Percentiles rank a stretch among this genome's conserved stretches.
These are phyloP conservation scores for Colletotrichum siamense DNA, from an alignment of 2,329 filamentous ascomycete genomes.

Conservation along the genomic window DNA sequence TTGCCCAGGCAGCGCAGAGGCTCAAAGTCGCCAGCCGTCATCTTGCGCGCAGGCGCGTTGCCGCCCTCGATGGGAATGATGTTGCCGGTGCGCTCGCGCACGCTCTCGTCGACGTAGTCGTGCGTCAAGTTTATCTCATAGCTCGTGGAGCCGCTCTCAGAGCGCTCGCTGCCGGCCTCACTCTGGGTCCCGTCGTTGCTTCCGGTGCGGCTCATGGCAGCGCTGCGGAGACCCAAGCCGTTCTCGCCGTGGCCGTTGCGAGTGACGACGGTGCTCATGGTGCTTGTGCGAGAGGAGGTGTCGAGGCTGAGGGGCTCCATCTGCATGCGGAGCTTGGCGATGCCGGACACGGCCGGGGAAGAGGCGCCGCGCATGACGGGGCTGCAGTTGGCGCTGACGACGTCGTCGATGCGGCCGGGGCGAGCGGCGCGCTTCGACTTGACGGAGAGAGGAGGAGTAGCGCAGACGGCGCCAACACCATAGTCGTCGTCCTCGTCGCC, in stretches of 20 bases:
- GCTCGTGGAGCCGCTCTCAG: constrained; percentile 71
- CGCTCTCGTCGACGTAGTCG: constrained; percentile 79
- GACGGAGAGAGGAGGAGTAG: constrained; percentile 19
- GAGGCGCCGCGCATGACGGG: constrained; percentile 58
- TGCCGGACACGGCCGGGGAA: constrained; percentile 70
- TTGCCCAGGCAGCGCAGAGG: constrained; percentile 92
- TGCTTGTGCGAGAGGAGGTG: constrained; percentile 58
- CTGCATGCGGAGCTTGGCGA: constrained; percentile 82
- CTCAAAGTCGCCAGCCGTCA: constrained; percentile 90
- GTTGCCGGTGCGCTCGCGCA: constrained; percentile 49
- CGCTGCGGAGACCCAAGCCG: constrained; percentile 52
- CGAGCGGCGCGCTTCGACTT: constrained; percentile 40
- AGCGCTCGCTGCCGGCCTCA: constrained; percentile 62
- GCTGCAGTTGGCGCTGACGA: constrained; percentile 69
- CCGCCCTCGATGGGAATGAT: constrained; percentile 58
- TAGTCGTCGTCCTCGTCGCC: constrained; percentile 65
- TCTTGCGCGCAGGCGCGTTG: constrained; percentile 72
- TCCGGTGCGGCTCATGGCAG: constrained; percentile 57
- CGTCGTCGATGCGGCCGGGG: constrained; percentile 53
- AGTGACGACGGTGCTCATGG: constrained; percentile 59
- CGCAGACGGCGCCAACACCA: constrained; percentile 30
- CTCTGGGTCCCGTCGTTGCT: constrained; percentile 63
- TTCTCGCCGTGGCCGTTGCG: constrained; percentile 50
- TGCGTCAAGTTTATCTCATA: constrained; percentile 87
- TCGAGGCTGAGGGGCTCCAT: constrained; percentile 79